phyloP scores from a whole-genome alignment of 108 stramenopile species.

The Cyclotella cryptica region DNA sequence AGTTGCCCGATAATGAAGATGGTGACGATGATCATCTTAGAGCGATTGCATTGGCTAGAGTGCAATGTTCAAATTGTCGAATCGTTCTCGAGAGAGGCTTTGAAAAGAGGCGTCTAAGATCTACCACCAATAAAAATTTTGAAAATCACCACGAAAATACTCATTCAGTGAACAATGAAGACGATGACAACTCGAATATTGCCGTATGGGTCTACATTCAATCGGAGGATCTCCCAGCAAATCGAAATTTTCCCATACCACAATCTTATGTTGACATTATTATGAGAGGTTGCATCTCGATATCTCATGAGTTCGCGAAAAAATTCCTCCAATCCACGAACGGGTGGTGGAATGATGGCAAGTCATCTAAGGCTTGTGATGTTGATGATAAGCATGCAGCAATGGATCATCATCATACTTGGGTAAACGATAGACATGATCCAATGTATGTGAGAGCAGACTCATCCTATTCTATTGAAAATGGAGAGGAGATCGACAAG shows the following conservation, averaged over 20 bases:
- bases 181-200: slow-evolving; percentile 19
- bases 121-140: not conserved
- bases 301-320: slow-evolving; percentile 60
- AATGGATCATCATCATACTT: slow-evolving; percentile 38
- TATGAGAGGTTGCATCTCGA: slow-evolving; percentile 67
- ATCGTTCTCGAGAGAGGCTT: slow-evolving; percentile 32
- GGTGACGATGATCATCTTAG: not conserved
- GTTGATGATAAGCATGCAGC: not conserved
- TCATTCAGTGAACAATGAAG: not conserved
- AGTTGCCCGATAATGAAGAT: slow-evolving; percentile 5
- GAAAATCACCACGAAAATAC: not conserved
- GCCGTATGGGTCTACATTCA: slow-evolving; percentile 75
- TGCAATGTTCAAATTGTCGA: slow-evolving; percentile 35
- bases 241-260: slow-evolving; percentile 59
- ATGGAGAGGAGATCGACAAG: slow-evolving; percentile 30
- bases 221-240: slow-evolving; percentile 34
- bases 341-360: slow-evolving; percentile 71
- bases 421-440: slow-evolving; percentile 71
- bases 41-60: slow-evolving; percentile 9
- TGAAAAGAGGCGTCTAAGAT: slow-evolving; percentile 15
- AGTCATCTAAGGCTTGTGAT: not conserved
- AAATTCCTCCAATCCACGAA: slow-evolving; percentile 60
- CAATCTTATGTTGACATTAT: slow-evolving; percentile 82
- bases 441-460: slow-evolving; percentile 72
- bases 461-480: slow-evolving; percentile 47